Percentiles rank a stretch among this genome's conserved stretches.
Evolutionary conservation across 139 green algal genomes (phyloP).

Genomic region (Dunaliella sp.): DNA sequence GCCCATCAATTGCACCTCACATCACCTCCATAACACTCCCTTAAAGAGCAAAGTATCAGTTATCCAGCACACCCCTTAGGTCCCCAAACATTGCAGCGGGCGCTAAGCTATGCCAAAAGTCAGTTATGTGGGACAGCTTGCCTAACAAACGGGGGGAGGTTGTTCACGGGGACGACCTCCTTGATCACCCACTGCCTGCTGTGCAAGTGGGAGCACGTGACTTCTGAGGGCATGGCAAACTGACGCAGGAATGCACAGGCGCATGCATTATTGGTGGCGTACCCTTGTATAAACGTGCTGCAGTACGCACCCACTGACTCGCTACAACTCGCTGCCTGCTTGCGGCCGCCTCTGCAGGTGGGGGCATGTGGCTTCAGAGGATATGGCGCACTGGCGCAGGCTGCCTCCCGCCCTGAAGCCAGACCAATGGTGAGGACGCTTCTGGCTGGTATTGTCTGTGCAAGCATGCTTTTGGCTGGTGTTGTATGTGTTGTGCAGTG

Average conservation of each 20-base stretch:
- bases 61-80: too few relatives aligned
- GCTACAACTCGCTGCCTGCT: too few relatives aligned
- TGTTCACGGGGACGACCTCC: background rate
- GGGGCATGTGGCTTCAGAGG: conserved; percentile 29
- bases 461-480: background rate
- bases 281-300: background rate
- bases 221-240: background rate
- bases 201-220: background rate
- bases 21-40: too few relatives aligned
- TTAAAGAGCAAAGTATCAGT: too few relatives aligned
- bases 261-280: background rate
- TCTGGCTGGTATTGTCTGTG: background rate
- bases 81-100: too few relatives aligned
- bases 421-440: conserved; percentile 15
- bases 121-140: too few relatives aligned
- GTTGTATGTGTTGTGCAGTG: background rate
- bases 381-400: conserved; percentile 43
- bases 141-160: too few relatives aligned
- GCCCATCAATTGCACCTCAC: too few relatives aligned
- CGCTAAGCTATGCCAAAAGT: too few relatives aligned
- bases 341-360: conserved; percentile 7
- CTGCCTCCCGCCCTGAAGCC: conserved; percentile 35
- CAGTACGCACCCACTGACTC: background rate
- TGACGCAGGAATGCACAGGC: background rate
- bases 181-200: background rate